Base-by-base conservation (phyloP, 2,329 filamentous ascomycete genomes). In the Fusarium solani-melongenae region DNA sequence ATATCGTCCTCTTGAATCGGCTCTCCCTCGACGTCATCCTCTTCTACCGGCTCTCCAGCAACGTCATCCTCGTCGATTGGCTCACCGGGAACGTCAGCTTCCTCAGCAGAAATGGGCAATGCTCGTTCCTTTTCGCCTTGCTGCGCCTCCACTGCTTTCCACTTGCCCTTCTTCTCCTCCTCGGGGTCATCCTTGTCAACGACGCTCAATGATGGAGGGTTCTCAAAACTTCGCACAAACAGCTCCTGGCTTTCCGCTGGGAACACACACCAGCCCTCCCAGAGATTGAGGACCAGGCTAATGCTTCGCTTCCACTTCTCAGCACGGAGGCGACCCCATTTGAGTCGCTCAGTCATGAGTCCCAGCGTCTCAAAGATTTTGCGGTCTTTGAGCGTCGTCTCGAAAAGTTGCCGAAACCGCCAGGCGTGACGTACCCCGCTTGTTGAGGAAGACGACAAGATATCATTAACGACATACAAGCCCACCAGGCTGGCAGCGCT, bases 241-340 rank as follows among this genome's bases (percentile, higher is more conserved):
- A 89, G 83, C 71, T 93, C 92, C 73, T 96, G 93, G 56, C 90
- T 92, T 64, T 92, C 91, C 33, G 90, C 89, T 1, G 93, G 91
- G 75, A 97, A 97, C 1, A 91, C 89, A 73, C 89, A 92, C 90
- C 90, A 92, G 8, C 89, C 88, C 73, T 92, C 90, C 90, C 94
- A 96, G 38, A 94, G 84, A 55, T 88, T 87, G 10, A 96, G 84
- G 2, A 96, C 86, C 7, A 91, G 86, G 4, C 88, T 88, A 41
- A 96, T 87, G 76, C 92, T 94, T 58, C 93, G 89, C 81, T 93
- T 93, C 93, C 94, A 96, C 82, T 96, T 95, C 71, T 96, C 94
- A 5, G 92, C 92, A 22, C 93, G 92, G 70, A 98, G 84, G 1
- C 93, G 90, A 11, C 95, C 95, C 94, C 95, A 97, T 51, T 88